Conservation (phyloP, 2,329 filamentous ascomycete genomes). For the Trichoderma sp. region DNA sequence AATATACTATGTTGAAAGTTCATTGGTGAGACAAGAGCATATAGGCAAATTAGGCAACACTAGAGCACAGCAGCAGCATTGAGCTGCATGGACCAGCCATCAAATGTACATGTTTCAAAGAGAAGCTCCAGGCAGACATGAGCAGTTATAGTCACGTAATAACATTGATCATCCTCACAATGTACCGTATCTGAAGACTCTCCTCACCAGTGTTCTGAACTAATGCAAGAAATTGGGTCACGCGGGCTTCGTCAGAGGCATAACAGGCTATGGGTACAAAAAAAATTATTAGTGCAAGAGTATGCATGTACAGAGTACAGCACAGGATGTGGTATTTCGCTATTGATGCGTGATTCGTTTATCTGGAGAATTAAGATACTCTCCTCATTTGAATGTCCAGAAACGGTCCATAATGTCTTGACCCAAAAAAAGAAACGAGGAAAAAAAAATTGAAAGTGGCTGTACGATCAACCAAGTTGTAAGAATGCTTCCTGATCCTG, state of each 20-base stretch:
- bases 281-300: neutral
- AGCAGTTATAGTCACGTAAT: neutral
- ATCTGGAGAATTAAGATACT: neutral
- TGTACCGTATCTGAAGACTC: neutral
- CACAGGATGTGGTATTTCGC: constrained; percentile 1
- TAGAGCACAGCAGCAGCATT: neutral
- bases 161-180: neutral
- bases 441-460: neutral
- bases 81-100: neutral
- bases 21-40: neutral
- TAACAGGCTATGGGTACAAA: neutral
- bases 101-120: neutral
- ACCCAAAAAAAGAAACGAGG: neutral
- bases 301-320: neutral
- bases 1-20: neutral
- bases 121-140: neutral
- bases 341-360: constrained; percentile 14
- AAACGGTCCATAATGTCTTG: neutral
- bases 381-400: neutral
- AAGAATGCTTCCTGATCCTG: constrained; percentile 12
- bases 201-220: neutral
- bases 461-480: constrained; percentile 5
- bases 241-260: neutral
- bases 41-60: neutral
- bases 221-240: neutral